Evolutionary conservation across 2,329 filamentous ascomycete genomes (phyloP), one percentile per base, ranked within the genome.

Genomic region (Pyrenophora tritici-repentis): DNA sequence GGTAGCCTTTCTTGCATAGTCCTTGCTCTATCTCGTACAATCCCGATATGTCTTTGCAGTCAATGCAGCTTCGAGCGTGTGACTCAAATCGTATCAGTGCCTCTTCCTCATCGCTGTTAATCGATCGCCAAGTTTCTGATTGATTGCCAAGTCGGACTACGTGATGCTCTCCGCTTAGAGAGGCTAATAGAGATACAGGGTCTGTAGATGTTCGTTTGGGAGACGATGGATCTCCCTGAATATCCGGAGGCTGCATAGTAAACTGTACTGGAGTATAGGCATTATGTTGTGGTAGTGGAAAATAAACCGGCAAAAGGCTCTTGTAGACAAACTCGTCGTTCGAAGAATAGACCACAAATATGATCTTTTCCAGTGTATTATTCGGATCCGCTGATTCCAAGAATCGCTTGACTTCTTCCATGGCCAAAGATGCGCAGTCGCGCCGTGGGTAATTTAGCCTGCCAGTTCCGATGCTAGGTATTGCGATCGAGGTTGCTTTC

Each of bases 391-490:
- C 47, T 0, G 61, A 55, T 36, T 72, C 66, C 1, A 73, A 49
- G 29, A 68, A 73, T 1, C 57, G 53, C 29, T 68, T 67, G 3
- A 71, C 60, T 50, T 73, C 71, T 38, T 70, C 67, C 47, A 73
- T 59, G 1, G 70, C 70, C 13, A 72, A 40, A 0, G 65, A 52
- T n/a, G 66, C 66, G 14, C 57, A 59, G 33, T 71, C 68, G 7
- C 59, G 60, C 14, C 49, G 35, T 12, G 69, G 70, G 37, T 66
- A 70, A 6, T 61, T 64, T 3, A 68, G 55, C 55, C 55, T 58
- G 0, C 69, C 71, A 1, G 66, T 71, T 13, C 71, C 70, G 18
- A 73, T 67, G 7, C 63, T 48, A 3, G 71, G 70, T 24, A 73
- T 66, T 1, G 68, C 71, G 10, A 73, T 56, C 1, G 68, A 71